phyloP scores from a whole-genome alignment of 495 filamentous ascomycete species.

The Glutinoglossum americanum region DNA sequence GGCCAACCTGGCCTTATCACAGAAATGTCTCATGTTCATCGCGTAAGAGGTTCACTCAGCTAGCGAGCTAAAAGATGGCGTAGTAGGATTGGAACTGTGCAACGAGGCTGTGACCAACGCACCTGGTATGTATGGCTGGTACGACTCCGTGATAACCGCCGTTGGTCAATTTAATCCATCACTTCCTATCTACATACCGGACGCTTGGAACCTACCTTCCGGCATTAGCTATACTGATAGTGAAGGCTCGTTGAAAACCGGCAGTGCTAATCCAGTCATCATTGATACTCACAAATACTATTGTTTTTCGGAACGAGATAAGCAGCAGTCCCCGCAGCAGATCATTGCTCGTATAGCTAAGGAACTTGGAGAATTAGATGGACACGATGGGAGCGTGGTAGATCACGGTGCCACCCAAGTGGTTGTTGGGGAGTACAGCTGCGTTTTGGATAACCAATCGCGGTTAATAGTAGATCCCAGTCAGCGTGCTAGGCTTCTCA shows the following conservation, averaged over 20 bases:
- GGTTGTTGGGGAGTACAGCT: constrained; percentile 33
- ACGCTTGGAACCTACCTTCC: constrained; percentile 25
- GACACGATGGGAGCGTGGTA: constrained; percentile 20
- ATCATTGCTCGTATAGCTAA: constrained; percentile 21
- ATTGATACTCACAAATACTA: constrained; percentile 36
- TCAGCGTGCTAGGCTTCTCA: constrained; percentile 15
- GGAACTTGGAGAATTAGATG: constrained; percentile 20
- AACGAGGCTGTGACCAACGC: constrained; percentile 28
- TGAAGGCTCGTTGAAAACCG: constrained; percentile 8
- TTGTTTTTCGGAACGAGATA: constrained; percentile 25
- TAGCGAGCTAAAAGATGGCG: constrained; percentile 12
- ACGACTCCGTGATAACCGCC: constrained; percentile 23
- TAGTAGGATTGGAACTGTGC: constrained; percentile 29
- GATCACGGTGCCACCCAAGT: constrained; percentile 24
- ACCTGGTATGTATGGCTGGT: constrained; percentile 29
- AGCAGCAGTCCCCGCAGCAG: constrained; percentile 21
- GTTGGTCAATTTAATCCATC: constrained; percentile 22
- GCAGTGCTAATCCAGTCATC: constrained; percentile 21
- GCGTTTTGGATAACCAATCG: constrained; percentile 22
- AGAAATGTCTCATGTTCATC: constrained; percentile 22
- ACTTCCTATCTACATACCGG: constrained; percentile 31
- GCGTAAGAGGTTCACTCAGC: constrained; percentile 20
- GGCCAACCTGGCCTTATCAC: constrained; percentile 17
- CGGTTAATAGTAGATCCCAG: constrained; percentile 18
- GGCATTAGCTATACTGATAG: constrained; percentile 20